Base-by-base conservation (phyloP, 139 green algal species). In the Dunaliella sp. region DNA sequence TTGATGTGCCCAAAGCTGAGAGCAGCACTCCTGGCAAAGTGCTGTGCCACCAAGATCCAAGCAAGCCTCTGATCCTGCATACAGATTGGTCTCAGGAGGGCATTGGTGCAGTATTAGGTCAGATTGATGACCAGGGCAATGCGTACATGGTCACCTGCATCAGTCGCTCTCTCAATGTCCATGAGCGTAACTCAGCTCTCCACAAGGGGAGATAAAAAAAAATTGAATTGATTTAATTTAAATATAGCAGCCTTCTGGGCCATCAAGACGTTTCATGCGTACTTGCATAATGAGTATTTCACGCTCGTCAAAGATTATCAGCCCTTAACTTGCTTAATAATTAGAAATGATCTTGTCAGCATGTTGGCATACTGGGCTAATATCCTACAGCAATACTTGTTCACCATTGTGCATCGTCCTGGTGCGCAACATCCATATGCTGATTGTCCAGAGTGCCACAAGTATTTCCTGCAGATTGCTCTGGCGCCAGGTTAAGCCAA, bases 151-250 rank as follows among this genome's bases (percentile, higher is more conserved):
- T 81, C 0, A 87, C 89, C 0, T 89, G 85, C 78, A 80, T 88
- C 37, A 84, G 36, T 57, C 73, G 89, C 24, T 75, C 65, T 0
- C 33, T 84, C 36, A 89, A 90, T 34, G 30, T 38, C 0, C 83
- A 88, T 59, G 87, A 92, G 48, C 32, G 22, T 32, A 22, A 0
- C 88, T 89, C 36, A 30, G 33, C 0, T 58, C 36, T 0, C 87
- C 48, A 36, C 87, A 91, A 36, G 83, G 89, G 0, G 90, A 93
- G 74, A 73, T 88, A 74, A n/a, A n/a, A n/a, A n/a, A n/a, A n/a
- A n/a, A n/a, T n/a, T n/a, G n/a, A n/a, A n/a, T n/a, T n/a, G n/a
- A n/a, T n/a, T n/a, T n/a, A n/a, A n/a, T n/a, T n/a, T n/a, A n/a
- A n/a, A n/a, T n/a, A 74, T 91, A 0, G 88, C 87, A 12, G 89